A percentile compares a stretch with the other conserved stretches of the same genome.
These are phyloP conservation scores for Lachnellula cervina DNA, from an alignment of 2,329 filamentous ascomycete species.

Conservation along the genomic window DNA sequence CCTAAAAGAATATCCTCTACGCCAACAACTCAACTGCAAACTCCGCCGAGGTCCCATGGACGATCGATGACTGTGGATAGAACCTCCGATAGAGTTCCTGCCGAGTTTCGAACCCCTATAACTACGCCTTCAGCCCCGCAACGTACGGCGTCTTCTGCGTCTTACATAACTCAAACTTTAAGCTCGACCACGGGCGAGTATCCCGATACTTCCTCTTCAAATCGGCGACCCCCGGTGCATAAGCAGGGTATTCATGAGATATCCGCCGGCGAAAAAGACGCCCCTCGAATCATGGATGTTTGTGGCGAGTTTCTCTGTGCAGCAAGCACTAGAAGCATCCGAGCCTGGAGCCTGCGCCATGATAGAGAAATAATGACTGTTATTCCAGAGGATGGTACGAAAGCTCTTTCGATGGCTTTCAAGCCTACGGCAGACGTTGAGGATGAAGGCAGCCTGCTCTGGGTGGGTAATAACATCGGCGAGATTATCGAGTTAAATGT, in stretches of 20 bases:
- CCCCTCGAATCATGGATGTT: slow-evolving; percentile 77
- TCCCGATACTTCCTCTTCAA: slow-evolving; percentile 79
- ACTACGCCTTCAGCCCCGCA: slow-evolving; percentile 12
- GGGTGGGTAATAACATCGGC: slow-evolving; percentile 85
- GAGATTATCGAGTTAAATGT: slow-evolving; percentile 90
- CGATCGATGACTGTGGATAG: slow-evolving; percentile 48
- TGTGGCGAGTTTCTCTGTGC: slow-evolving; percentile 86
- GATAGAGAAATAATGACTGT: slow-evolving; percentile 78
- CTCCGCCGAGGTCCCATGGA: slow-evolving; percentile 40
- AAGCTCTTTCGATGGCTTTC: slow-evolving; percentile 76
- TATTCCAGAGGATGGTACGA: slow-evolving; percentile 78
- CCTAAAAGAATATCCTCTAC: slow-evolving; percentile 44
- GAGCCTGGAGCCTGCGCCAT: slow-evolving; percentile 80
- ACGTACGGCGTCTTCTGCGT: slow-evolving; percentile 7
- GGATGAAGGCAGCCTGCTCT: slow-evolving; percentile 75
- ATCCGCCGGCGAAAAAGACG: slow-evolving; percentile 72
- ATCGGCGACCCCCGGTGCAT: slow-evolving; percentile 74
- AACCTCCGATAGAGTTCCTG: slow-evolving; percentile 35
- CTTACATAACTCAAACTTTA: slow-evolving; percentile 14
- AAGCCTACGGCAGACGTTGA: slow-evolving; percentile 74
- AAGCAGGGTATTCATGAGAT: slow-evolving; percentile 72
- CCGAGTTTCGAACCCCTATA: slow-evolving; percentile 35
- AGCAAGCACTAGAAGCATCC: slow-evolving; percentile 72
- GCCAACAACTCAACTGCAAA: slow-evolving; percentile 41
- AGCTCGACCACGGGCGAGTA: slow-evolving; percentile 47